phyloP scores from a whole-genome alignment of 768 basidiomycete species.

The Clathrus columnatus region DNA sequence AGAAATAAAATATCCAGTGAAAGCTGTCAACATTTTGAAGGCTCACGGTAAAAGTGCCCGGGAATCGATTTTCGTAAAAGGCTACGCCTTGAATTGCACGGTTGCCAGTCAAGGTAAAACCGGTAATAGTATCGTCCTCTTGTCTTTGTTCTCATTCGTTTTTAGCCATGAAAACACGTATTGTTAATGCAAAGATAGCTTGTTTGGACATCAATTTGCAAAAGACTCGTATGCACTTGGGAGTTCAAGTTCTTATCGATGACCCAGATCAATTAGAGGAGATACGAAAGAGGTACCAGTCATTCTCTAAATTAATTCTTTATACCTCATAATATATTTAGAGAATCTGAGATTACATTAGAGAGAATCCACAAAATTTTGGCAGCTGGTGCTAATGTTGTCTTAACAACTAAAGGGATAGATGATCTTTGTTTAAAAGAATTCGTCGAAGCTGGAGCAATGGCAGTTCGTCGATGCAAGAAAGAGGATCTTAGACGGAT shows the following conservation, averaged over 20 bases:
- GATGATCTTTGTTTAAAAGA: slow-evolving; percentile 98
- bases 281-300: slow-evolving; percentile 77
- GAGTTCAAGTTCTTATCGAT: slow-evolving; percentile 94
- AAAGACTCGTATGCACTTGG: slow-evolving; percentile 95
- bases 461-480: slow-evolving; percentile 94
- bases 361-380: slow-evolving; percentile 95
- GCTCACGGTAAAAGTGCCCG: slow-evolving; percentile 94
- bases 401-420: slow-evolving; percentile 96
- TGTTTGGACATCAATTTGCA: slow-evolving; percentile 97
- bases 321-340: slow-evolving; percentile 22
- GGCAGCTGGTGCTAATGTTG: slow-evolving; percentile 91
- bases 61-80: slow-evolving; percentile 90
- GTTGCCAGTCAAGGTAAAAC: slow-evolving; percentile 91
- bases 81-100: slow-evolving; percentile 97
- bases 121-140: background rate
- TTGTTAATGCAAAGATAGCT: slow-evolving; percentile 91
- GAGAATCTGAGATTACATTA: slow-evolving; percentile 92
- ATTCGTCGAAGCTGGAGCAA: slow-evolving; percentile 97
- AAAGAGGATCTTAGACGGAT: slow-evolving; percentile 97
- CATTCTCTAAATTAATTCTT: background rate
- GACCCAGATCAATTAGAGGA: slow-evolving; percentile 95
- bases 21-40: slow-evolving; percentile 97
- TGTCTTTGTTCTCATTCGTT: background rate
- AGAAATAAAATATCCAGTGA: slow-evolving; percentile 97
- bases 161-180: slow-evolving; percentile 93